phyloP scores from a whole-genome alignment of 2,329 filamentous ascomycete genomes.

The Pestalotiopsis sp. region DNA sequence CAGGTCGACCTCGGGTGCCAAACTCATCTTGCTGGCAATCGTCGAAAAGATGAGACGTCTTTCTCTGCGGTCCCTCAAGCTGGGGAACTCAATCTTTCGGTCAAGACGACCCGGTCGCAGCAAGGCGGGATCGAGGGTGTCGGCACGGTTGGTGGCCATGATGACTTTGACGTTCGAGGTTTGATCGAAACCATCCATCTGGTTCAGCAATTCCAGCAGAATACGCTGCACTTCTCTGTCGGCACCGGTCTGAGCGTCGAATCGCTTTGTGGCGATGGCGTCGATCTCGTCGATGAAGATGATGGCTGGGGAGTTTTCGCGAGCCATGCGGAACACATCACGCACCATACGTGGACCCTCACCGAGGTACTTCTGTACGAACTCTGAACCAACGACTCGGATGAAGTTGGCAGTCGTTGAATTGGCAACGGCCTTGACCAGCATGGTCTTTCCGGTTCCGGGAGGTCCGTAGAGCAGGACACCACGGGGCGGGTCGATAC shows the following conservation, averaged over 20 bases:
- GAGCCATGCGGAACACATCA: conserved; percentile 98
- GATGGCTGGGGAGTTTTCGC: conserved; percentile 96
- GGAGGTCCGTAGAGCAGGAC: conserved; percentile 95
- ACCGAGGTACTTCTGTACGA: conserved; percentile 98
- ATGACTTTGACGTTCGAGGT: conserved; percentile 99
- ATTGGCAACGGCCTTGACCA: conserved; percentile 97
- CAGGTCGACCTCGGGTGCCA: conserved; percentile 94
- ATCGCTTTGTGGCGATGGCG: conserved; percentile 97
- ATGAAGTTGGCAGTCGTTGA: conserved; percentile 98
- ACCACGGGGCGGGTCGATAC: conserved; percentile 95
- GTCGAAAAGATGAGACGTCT: conserved; percentile 95
- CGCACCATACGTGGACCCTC: conserved; percentile 98
- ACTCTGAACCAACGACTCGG: conserved; percentile 95
- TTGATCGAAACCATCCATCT: conserved; percentile 99
- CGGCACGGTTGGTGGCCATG: conserved; percentile 98
- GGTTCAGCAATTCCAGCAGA: conserved; percentile 93
- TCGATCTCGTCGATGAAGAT: conserved; percentile 99
- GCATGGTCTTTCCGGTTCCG: conserved; percentile 85
- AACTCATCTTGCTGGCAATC: conserved; percentile 96
- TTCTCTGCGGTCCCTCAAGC: conserved; percentile 88
- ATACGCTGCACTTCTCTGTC: conserved; percentile 99
- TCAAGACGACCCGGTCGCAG: conserved; percentile 94
- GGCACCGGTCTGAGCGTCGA: conserved; percentile 97
- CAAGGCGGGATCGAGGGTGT: conserved; percentile 93
- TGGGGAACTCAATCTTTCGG: conserved; percentile 99